These are phyloP conservation scores for Bocquillonia castaneifolia DNA, from an alignment of 441 rosid species.

Conservation along the genomic window DNA sequence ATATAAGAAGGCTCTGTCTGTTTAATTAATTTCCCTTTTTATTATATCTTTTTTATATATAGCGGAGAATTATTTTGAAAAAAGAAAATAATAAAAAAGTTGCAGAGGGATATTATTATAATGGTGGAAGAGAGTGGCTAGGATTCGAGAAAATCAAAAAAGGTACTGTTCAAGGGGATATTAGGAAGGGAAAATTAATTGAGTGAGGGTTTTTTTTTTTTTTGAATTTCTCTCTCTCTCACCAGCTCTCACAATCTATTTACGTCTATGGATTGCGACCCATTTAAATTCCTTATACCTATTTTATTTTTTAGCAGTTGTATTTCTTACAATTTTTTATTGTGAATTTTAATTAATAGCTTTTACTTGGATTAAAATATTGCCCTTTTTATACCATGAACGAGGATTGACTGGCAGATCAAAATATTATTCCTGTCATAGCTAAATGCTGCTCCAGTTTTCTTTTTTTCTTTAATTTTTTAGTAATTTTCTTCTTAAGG, in stretches of 20 bases:
- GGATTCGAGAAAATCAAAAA: constrained; percentile 36
- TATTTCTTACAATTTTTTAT: neutral
- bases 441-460: constrained; percentile 3
- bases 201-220: neutral
- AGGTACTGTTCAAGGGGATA: constrained; percentile 46
- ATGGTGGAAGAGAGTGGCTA: constrained; percentile 27
- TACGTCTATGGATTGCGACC: constrained; percentile 44
- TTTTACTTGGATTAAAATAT: constrained; percentile 39
- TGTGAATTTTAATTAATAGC: constrained; percentile 15
- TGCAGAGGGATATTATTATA: constrained; percentile 37
- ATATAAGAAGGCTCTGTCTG: no score
- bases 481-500: neutral
- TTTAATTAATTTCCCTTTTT: constrained; percentile 1
- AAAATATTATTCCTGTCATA: constrained; percentile 26
- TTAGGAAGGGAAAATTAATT: constrained; percentile 31
- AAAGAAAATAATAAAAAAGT: constrained; percentile 13
- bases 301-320: neutral
- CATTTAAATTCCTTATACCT: constrained; percentile 28
- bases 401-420: constrained; percentile 37
- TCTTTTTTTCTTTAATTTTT: neutral
- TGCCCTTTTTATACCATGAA: constrained; percentile 31
- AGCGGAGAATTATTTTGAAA: no score
- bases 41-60: no score
- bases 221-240: neutral
- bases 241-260: constrained; percentile 20